phyloP scores from a whole-genome alignment of 2,329 filamentous ascomycete genomes.

The Whalleya microplaca region DNA sequence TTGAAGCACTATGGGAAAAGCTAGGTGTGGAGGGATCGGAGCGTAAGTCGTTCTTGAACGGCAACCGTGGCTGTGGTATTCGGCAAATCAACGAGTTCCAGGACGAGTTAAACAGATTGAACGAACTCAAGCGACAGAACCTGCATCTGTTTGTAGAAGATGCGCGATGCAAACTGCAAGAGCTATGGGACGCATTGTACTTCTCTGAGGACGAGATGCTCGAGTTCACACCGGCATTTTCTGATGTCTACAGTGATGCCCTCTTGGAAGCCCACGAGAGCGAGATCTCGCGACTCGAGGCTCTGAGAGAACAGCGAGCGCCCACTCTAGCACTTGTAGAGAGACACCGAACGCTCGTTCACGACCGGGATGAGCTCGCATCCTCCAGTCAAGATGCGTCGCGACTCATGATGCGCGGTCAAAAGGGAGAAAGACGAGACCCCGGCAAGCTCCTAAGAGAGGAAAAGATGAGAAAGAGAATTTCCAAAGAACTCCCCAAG shows the following conservation, averaged over 20 bases:
- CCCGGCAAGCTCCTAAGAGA: conserved; percentile 91
- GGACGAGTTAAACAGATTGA: conserved; percentile 82
- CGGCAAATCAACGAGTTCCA: conserved; percentile 95
- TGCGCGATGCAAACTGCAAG: conserved; percentile 85
- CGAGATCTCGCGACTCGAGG: conserved; percentile 81
- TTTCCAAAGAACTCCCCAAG: conserved; percentile 94
- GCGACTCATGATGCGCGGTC: conserved; percentile 85
- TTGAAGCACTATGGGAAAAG: conserved; percentile 89
- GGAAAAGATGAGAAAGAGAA: conserved; percentile 98
- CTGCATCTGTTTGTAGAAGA: conserved; percentile 96
- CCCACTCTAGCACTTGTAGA: conserved; percentile 84
- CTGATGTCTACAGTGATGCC: conserved; percentile 95
- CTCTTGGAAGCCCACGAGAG: conserved; percentile 92
- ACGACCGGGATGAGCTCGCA: conserved; percentile 85
- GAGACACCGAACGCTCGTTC: conserved; percentile 77
- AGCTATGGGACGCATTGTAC: conserved; percentile 92
- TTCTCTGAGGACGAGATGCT: conserved; percentile 99
- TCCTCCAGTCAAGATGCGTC: conserved; percentile 94
- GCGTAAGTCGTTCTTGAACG: conserved; percentile 81
- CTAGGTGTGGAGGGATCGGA: conserved; percentile 82
- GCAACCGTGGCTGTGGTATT: conserved; percentile 88
- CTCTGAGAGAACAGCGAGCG: conserved; percentile 82
- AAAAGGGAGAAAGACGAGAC: conserved; percentile 92
- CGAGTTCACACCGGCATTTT: conserved; percentile 95
- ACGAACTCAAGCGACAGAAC: conserved; percentile 93